A percentile compares a stretch with the other conserved stretches of the same genome.
Evolutionary conservation across 495 filamentous ascomycete genomes (phyloP).

Genomic region (Aspergillus baeticus): DNA sequence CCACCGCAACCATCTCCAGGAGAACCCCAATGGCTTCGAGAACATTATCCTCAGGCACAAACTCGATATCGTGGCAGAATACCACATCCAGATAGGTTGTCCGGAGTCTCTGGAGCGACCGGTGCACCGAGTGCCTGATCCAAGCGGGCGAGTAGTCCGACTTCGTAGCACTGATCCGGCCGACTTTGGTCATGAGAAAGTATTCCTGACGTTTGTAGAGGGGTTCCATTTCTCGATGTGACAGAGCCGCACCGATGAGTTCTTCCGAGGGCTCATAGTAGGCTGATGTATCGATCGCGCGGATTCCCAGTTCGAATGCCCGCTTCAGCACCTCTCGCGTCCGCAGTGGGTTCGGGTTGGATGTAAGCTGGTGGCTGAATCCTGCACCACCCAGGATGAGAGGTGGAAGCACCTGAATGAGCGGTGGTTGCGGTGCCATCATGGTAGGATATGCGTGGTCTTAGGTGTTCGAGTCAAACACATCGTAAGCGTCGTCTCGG

Average conservation of each 20-base stretch:
- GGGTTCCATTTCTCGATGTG: neutral
- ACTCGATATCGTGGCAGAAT: slow-evolving; percentile 13
- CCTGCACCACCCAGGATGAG: slow-evolving; percentile 12
- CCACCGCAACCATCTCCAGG: slow-evolving; percentile 3
- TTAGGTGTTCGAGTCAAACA: neutral
- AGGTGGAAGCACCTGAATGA: slow-evolving; percentile 6
- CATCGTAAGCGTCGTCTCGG: no score
- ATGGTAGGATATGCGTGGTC: neutral
- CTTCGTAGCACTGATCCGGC: slow-evolving; percentile 7
- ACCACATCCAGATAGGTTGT: slow-evolving; percentile 13
- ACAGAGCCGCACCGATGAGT: slow-evolving; percentile 3
- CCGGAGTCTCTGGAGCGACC: slow-evolving; percentile 3
- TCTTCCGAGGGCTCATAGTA: slow-evolving; percentile 13
- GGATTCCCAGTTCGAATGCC: slow-evolving; percentile 1
- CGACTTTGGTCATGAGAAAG: slow-evolving; percentile 10
- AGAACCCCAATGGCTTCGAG: slow-evolving; percentile 6
- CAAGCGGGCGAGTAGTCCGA: slow-evolving; percentile 7
- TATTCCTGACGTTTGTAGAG: slow-evolving; percentile 4
- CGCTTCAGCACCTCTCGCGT: slow-evolving; percentile 7
- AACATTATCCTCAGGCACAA: slow-evolving; percentile 4
- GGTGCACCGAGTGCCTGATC: slow-evolving; percentile 6
- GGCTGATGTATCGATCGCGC: slow-evolving; percentile 10
- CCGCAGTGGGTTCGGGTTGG: neutral
- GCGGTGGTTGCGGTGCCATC: neutral
- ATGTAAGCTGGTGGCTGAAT: slow-evolving; percentile 8